phyloP scores from a whole-genome alignment of 2,329 filamentous ascomycete species.

The Trichoderma aggressivum region DNA sequence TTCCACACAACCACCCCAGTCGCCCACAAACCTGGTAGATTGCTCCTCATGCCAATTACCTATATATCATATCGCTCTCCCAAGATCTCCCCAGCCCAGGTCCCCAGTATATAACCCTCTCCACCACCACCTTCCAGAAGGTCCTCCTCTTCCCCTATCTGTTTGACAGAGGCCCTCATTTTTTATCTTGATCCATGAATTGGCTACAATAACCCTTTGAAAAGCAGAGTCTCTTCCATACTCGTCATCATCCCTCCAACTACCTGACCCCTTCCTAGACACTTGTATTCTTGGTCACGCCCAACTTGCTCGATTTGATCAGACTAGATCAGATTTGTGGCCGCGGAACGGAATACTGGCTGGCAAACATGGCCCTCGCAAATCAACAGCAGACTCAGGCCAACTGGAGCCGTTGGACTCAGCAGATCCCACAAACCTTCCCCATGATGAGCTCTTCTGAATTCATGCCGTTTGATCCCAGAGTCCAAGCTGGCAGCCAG shows the following conservation, averaged over 20 bases:
- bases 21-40: slow-evolving; percentile 25
- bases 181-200: not conserved
- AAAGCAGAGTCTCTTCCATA: not conserved
- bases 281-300: not conserved
- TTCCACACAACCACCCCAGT: slow-evolving; percentile 29
- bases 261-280: not conserved
- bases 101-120: slow-evolving; percentile 25
- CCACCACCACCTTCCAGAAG: slow-evolving; percentile 21
- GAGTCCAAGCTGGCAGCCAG: slow-evolving; percentile 36
- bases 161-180: not conserved
- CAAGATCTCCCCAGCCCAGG: slow-evolving; percentile 25
- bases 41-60: not conserved
- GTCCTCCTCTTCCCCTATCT: not conserved
- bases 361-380: slow-evolving; percentile 45
- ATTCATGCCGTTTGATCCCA: slow-evolving; percentile 50
- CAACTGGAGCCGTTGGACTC: slow-evolving; percentile 55
- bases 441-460: slow-evolving; percentile 45
- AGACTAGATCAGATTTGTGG: not conserved
- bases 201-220: not conserved
- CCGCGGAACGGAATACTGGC: not conserved
- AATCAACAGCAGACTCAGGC: slow-evolving; percentile 43
- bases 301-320: not conserved
- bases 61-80: slow-evolving; percentile 11
- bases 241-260: not conserved
- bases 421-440: slow-evolving; percentile 48